Evolutionary conservation across 331 rosid genomes (phyloP).

Genomic region (Rosa hybrid): DNA sequence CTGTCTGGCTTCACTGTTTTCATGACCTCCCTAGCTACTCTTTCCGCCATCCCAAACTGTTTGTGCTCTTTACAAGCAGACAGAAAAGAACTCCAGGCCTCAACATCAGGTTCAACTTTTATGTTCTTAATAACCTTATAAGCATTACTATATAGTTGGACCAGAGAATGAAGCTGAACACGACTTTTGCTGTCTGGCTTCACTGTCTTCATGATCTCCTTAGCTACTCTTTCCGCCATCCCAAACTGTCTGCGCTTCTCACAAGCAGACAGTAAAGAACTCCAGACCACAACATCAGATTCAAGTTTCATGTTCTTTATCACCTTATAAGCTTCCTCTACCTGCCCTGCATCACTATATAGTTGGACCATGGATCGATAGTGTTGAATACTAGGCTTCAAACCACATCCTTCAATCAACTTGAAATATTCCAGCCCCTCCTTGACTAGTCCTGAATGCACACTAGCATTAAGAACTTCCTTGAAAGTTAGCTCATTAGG

Average conservation of each 20-base stretch:
- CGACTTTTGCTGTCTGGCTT: not conserved
- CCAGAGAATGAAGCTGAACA: not conserved
- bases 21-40: not conserved
- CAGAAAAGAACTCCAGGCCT: conserved; percentile 53
- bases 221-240: conserved; percentile 26
- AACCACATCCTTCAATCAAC: conserved; percentile 52
- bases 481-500: conserved; percentile 66
- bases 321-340: conserved; percentile 61
- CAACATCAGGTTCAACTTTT: conserved; percentile 51
- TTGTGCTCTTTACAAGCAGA: conserved; percentile 62
- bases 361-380: conserved; percentile 63
- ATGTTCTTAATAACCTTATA: conserved; percentile 37
- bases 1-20: not conserved
- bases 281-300: conserved; percentile 53
- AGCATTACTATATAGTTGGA: no score
- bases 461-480: conserved; percentile 62
- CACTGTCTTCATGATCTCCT: not conserved
- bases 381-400: conserved; percentile 56
- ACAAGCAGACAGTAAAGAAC: conserved; percentile 61
- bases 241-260: conserved; percentile 54
- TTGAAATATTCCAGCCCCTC: conserved; percentile 53
- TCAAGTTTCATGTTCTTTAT: conserved; percentile 52
- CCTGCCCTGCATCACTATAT: conserved; percentile 56
- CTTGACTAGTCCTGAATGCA: conserved; percentile 44
- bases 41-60: conserved; percentile 43